phyloP scores from a whole-genome alignment of 1,284 basidiomycete genomes.

The Termitomyces sp. region DNA sequence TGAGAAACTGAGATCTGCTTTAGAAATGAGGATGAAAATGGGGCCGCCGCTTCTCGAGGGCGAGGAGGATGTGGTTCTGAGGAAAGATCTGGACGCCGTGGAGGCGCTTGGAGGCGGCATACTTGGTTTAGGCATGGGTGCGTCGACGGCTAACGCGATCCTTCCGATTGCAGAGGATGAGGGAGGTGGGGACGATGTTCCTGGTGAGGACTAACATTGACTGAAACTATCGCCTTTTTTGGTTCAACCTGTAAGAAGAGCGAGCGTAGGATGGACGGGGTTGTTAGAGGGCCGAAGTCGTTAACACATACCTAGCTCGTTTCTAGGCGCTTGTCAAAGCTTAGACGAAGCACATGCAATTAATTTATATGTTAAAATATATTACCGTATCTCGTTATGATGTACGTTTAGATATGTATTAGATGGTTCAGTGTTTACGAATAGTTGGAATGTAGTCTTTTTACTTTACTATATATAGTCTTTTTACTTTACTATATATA shows the following conservation, averaged over 20 bases:
- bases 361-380: constrained; percentile 13
- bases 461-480: no score
- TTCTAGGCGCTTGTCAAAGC: constrained; percentile 4
- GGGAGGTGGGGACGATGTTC: constrained; percentile 14
- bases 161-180: constrained; percentile 16
- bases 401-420: not conserved
- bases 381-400: not conserved
- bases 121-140: constrained; percentile 8
- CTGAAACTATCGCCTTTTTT: not conserved
- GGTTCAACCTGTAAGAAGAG: not conserved
- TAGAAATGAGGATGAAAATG: constrained; percentile 53
- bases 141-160: not conserved
- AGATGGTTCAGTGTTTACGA: not conserved
- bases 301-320: not conserved
- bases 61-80: constrained; percentile 36
- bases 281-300: not conserved
- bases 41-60: constrained; percentile 24
- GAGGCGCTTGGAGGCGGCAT: constrained; percentile 20
- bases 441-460: no score
- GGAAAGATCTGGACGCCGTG: constrained; percentile 36
- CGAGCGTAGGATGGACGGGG: not conserved
- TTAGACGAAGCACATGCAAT: not conserved
- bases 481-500: no score
- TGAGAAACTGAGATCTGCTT: constrained; percentile 60
- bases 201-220: constrained; percentile 10